Conservation (phyloP, 1,284 basidiomycete species). For the Singerocomus rubriflavus region DNA sequence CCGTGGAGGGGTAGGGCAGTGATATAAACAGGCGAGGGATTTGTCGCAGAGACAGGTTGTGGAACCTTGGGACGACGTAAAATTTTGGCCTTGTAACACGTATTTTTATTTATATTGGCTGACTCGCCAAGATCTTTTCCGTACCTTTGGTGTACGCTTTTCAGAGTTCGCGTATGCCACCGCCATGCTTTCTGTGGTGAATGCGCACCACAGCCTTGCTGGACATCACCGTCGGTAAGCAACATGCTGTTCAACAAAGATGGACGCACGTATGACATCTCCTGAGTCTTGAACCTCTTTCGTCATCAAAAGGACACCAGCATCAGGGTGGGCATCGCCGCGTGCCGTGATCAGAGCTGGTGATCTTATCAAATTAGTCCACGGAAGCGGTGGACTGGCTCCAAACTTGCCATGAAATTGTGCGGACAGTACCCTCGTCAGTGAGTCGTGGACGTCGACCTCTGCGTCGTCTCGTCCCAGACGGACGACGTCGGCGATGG, state of each 20-base stretch:
- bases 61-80: conserved; percentile 43
- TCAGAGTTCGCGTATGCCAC: conserved; percentile 59
- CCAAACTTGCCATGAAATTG: conserved; percentile 40
- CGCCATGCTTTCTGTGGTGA: conserved; percentile 79
- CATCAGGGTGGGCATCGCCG: conserved; percentile 34
- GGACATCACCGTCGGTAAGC: conserved; percentile 3
- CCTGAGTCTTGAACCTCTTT: conserved; percentile 39
- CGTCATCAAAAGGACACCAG: conserved; percentile 48
- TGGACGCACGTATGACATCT: conserved; percentile 22
- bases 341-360: conserved; percentile 30
- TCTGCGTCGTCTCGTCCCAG: conserved; percentile 21
- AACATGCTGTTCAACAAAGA: neutral
- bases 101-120: neutral
- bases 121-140: neutral
- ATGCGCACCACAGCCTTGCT: conserved; percentile 76
- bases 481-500: conserved; percentile 39
- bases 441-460: conserved; percentile 41
- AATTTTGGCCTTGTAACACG: conserved; percentile 40
- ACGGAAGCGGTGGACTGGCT: neutral
- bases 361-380: conserved; percentile 2
- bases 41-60: conserved; percentile 13
- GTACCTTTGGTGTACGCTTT: conserved; percentile 54
- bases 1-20: conserved; percentile 44
- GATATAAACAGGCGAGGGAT: conserved; percentile 46
- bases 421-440: conserved; percentile 36